phyloP scores from a whole-genome alignment of 2,329 filamentous ascomycete species.

The Orbilia quercus region DNA sequence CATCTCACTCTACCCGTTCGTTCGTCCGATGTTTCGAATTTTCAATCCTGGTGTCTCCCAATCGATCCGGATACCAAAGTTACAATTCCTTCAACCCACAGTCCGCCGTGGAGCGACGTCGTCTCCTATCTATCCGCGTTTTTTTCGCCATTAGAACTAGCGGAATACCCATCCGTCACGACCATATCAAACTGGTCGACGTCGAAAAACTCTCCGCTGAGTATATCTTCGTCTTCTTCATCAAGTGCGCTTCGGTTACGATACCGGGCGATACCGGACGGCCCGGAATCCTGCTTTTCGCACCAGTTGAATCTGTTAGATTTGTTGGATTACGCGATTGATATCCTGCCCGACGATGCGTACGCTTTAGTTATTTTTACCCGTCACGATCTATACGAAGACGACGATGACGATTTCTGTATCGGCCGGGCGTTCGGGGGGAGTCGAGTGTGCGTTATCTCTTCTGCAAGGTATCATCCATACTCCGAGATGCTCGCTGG shows the following conservation, averaged over 20 bases:
- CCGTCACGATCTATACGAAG: slow-evolving; percentile 74
- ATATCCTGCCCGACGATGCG: slow-evolving; percentile 69
- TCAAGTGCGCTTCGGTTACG: slow-evolving; percentile 64
- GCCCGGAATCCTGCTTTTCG: slow-evolving; percentile 32
- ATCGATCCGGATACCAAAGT: slow-evolving; percentile 37
- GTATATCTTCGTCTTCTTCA: slow-evolving; percentile 66
- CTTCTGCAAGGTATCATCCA: slow-evolving; percentile 72
- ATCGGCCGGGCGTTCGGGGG: slow-evolving; percentile 75
- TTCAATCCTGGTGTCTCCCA: slow-evolving; percentile 65
- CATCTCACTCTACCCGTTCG: slow-evolving; percentile 67
- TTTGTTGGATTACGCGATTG: slow-evolving; percentile 70
- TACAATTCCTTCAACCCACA: not conserved
- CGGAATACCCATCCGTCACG: slow-evolving; percentile 37
- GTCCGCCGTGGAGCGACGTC: slow-evolving; percentile 61
- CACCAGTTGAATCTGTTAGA: slow-evolving; percentile 72
- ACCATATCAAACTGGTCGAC: slow-evolving; percentile 58
- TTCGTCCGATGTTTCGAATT: slow-evolving; percentile 61
- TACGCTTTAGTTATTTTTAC: slow-evolving; percentile 71
- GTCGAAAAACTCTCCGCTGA: slow-evolving; percentile 1
- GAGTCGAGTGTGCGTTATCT: slow-evolving; percentile 72
- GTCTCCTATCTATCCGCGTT: slow-evolving; percentile 66
- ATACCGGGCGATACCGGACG: slow-evolving; percentile 10
- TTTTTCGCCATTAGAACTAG: slow-evolving; percentile 44
- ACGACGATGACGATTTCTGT: slow-evolving; percentile 74
- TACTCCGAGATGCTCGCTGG: slow-evolving; percentile 64